Percentiles rank a stretch among this genome's conserved stretches.
Conservation (phyloP, 2,329 filamentous ascomycete species). For the Rhytidhysteron rufulum region DNA sequence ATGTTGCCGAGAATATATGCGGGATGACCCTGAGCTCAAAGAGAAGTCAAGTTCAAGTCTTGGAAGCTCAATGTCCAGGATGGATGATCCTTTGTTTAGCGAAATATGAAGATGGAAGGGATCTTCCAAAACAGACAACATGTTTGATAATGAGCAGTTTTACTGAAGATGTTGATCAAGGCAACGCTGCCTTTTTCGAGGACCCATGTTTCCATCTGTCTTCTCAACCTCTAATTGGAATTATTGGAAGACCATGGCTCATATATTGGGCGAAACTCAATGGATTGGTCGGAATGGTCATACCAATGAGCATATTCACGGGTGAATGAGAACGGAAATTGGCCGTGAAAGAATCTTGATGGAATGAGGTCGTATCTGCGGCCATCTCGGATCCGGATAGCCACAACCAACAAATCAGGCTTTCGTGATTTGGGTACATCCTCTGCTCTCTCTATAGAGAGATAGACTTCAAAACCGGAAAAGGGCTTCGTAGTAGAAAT, state of each 20-base stretch:
- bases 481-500: too few species aligned
- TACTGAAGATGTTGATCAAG: slow-evolving; percentile 7
- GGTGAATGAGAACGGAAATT: too few species aligned
- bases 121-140: slow-evolving; percentile 17
- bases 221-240: slow-evolving; percentile 14
- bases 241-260: slow-evolving; percentile 9
- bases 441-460: too few species aligned
- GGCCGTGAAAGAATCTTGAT: too few species aligned
- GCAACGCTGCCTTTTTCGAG: too few species aligned
- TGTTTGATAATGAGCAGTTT: slow-evolving; percentile 11
- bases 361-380: too few species aligned
- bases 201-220: neutral
- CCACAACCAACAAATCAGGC: too few species aligned
- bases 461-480: too few species aligned
- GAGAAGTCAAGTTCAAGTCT: slow-evolving; percentile 13
- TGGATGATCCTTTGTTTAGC: slow-evolving; percentile 3
- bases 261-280: slow-evolving; percentile 11
- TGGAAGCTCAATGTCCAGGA: slow-evolving; percentile 15
- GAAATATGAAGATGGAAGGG: slow-evolving; percentile 13
- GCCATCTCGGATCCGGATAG: too few species aligned
- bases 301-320: too few species aligned
- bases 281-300: too few species aligned
- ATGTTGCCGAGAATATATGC: slow-evolving; percentile 22
- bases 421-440: too few species aligned
- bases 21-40: neutral